Base-by-base conservation (phyloP, 208 protist genomes). In the Ichthyophonus hoferi region DNA sequence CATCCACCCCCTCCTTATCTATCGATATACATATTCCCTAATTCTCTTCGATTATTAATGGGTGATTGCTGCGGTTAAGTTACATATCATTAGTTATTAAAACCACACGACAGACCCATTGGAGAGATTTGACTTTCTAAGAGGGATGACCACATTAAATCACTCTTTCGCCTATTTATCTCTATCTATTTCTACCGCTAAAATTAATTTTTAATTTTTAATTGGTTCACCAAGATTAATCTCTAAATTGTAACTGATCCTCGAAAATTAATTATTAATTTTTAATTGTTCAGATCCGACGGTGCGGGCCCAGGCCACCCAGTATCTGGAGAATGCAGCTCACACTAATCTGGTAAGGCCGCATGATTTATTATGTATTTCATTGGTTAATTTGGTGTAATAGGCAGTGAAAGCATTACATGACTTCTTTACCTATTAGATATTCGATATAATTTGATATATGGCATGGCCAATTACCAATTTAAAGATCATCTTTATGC, bases 301-400 rank as follows among this genome's bases (percentile, higher is more conserved):
- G 7, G 83, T 17, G 35, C 83, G 83, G 7, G n/a, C 37, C 2
- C 33, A n/a, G 42, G 83, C 83, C 12, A 58, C 40, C 24, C 40
- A 87, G 58, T 87, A 87, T 35, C 58, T 87, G 3, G 83, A 87
- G 58, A 17, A 87, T 14, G 83, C 83, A 33, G 40, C 83, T 40
- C 35, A 87, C 14, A n/a, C 14, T 7, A 87, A 87, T 34, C 24
- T 87, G 37, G 81, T 38, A n/a, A 38, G 40, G 2, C 40, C 42
- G 40, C 33, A 33, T 58, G 17, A 85, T 24, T 67, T 67, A 7
- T 67, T n/a, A 24, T 67, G 50, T 24, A 67, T 67, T 67, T 24
- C 24, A 67, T 7, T 67, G 50, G n/a, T n/a, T 67, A 24, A 7
- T 67, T 24, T 67, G 50, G 50, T 24, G 14, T 24, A n/a, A 24